These are phyloP conservation scores for Myochromella boudieri DNA, from an alignment of 768 basidiomycete species.

Conservation along the genomic window DNA sequence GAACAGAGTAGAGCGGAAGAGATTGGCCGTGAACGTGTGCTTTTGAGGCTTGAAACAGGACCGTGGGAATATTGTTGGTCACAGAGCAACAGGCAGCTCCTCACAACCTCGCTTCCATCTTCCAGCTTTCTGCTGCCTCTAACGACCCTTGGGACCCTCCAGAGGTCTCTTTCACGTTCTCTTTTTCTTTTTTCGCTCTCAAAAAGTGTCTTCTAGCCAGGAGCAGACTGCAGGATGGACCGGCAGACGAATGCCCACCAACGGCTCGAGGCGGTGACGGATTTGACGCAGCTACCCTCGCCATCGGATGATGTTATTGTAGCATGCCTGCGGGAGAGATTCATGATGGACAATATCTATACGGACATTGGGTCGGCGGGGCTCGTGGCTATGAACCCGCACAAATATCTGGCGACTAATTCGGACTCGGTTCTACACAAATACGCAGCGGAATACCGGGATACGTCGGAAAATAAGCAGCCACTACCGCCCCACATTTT, in stretches of 20 bases:
- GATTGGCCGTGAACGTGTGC: not conserved
- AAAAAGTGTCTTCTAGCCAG: not conserved
- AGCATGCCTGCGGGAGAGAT: slow-evolving; percentile 81
- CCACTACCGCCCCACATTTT: slow-evolving; percentile 85
- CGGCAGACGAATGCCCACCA: slow-evolving; percentile 52
- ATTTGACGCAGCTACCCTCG: slow-evolving; percentile 66
- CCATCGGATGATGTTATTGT: slow-evolving; percentile 85
- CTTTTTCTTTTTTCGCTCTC: not conserved
- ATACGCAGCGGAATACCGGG: slow-evolving; percentile 84
- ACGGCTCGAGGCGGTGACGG: slow-evolving; percentile 68
- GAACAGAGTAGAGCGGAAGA: not conserved
- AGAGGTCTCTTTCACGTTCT: slow-evolving; percentile 7
- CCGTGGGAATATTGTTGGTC: slow-evolving; percentile 18
- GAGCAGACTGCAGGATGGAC: slow-evolving; percentile 25
- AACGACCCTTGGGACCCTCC: slow-evolving; percentile 4
- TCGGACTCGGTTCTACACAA: slow-evolving; percentile 82
- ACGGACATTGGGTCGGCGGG: slow-evolving; percentile 68
- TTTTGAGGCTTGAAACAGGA: not conserved
- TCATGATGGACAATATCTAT: slow-evolving; percentile 83
- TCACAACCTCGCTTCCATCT: not conserved
- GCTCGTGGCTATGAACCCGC: slow-evolving; percentile 88
- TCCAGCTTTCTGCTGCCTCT: not conserved
- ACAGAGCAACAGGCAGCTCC: slow-evolving; percentile 10
- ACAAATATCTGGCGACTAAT: slow-evolving; percentile 84
- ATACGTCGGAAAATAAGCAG: slow-evolving; percentile 62